These are phyloP conservation scores for Alternaria tenuissima DNA, from an alignment of 2,329 filamentous ascomycete species.

Conservation along the genomic window DNA sequence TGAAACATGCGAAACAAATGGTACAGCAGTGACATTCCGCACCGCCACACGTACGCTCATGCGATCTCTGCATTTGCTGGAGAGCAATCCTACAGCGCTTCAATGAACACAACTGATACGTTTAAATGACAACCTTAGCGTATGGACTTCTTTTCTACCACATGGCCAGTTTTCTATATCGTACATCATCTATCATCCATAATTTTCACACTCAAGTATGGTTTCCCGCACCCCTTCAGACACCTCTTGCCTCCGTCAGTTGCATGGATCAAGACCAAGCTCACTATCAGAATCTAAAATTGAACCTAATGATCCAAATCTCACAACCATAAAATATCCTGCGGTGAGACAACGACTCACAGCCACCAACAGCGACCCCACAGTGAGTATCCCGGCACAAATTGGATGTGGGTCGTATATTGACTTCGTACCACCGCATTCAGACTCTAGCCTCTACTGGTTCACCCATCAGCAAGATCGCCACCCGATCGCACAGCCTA, in stretches of 20 bases:
- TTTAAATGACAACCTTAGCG: background rate
- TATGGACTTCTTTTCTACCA: background rate
- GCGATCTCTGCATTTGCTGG: constrained; percentile 4
- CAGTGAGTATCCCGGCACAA: no score
- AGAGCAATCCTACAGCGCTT: constrained; percentile 1
- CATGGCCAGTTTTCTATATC: background rate
- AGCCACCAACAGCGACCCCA: background rate
- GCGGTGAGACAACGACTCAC: background rate
- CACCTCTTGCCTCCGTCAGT: background rate
- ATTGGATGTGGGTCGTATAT: no score
- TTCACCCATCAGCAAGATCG: background rate
- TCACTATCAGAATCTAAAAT: background rate
- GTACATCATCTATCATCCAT: background rate
- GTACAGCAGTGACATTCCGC: constrained; percentile 13
- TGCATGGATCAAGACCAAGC: background rate
- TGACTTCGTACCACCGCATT: no score
- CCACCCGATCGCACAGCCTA: background rate
- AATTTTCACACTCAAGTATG: background rate
- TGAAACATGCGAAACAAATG: constrained; percentile 2
- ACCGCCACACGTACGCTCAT: constrained; percentile 17
- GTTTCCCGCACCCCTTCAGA: background rate
- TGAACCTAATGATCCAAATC: background rate
- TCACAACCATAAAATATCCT: background rate
- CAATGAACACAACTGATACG: background rate
- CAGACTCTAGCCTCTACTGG: background rate